Base-by-base conservation (phyloP, 805 yeast species). In the Myxozyma lipomycoides region DNA sequence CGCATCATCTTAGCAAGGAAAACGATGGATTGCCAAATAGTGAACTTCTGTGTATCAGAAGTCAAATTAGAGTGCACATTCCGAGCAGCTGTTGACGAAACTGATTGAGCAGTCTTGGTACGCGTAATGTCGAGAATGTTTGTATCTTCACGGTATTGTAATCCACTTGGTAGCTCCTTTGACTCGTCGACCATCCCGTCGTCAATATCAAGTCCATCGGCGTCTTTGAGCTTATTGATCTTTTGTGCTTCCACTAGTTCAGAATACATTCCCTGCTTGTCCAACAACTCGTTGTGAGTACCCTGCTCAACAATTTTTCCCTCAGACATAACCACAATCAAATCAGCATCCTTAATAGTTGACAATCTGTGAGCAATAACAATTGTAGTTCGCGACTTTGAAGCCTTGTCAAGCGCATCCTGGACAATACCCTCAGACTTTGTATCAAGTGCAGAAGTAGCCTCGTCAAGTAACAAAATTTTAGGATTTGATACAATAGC, bases 391-490 rank as follows among this genome's bases (percentile, higher is more conserved):
- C 67, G 47, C 30, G 61, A 52, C 49, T 56, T 52, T 15, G 67
- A 43, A 10, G 65, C 66, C 10, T 60, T 56, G 42, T 64, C 61
- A 48, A 81, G 66, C 30, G 82, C 81, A 25, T 68, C 69, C 71
- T 78, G 77, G 32, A 81, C 83, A 5, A 79, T 72, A 52, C 79
- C 80, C 61, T 81, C 86, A 56, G 79, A 76, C 42, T 76, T 74
- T 4, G 83, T 76, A 62, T 81, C 86, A 39, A 82, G 67, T 0
- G 85, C 85, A 6, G 84, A 78, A 0, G 86, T 81, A 3, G 86
- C 86, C 62, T 82, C 86, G 61, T 81, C 86, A 43, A 81, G 65
- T 7, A 81, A 70, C 41, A 81, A 67, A 9, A 82, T 71, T 30
- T 73, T 69, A 3, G 86, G 86, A 24, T 76, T 69, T 36, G 75